These are phyloP conservation scores for Botryotinia calthae DNA, from an alignment of 2,329 filamentous ascomycete genomes.

Conservation along the genomic window DNA sequence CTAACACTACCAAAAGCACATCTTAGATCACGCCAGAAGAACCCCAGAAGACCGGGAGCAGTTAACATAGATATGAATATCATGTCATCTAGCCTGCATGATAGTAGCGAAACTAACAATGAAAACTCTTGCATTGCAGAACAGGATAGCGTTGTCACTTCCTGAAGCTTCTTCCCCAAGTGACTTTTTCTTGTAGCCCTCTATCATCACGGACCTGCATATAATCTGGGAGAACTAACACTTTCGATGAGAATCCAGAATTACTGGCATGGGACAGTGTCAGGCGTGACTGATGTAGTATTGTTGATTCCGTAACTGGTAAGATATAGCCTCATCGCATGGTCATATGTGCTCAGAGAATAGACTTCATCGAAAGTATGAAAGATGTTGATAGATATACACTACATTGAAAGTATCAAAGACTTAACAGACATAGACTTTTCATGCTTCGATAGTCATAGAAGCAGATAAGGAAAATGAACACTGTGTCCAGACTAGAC, in stretches of 20 bases:
- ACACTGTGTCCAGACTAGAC: not conserved
- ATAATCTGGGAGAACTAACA: rapidly evolving
- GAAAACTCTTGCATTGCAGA: not conserved
- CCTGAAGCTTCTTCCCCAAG: not conserved
- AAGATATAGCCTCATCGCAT: not conserved
- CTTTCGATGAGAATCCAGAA: not conserved
- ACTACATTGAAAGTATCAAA: no score
- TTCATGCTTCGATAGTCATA: not conserved
- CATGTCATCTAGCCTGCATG: not conserved
- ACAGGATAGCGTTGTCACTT: not conserved
- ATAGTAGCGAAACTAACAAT: not conserved
- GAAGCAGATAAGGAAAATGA: not conserved
- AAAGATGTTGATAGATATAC: no score
- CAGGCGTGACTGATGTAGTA: not conserved
- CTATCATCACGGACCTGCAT: not conserved
- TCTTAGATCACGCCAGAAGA: not conserved
- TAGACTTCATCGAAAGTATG: not conserved
- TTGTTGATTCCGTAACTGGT: no score
- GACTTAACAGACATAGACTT: no score
- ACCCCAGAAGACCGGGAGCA: not conserved
- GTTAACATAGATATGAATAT: not conserved
- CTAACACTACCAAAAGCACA: not conserved
- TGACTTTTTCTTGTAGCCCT: not conserved
- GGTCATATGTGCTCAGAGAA: not conserved
- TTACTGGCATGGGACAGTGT: not conserved